Conservation (phyloP, 306 rosid genomes). For the Myrica gale region DNA sequence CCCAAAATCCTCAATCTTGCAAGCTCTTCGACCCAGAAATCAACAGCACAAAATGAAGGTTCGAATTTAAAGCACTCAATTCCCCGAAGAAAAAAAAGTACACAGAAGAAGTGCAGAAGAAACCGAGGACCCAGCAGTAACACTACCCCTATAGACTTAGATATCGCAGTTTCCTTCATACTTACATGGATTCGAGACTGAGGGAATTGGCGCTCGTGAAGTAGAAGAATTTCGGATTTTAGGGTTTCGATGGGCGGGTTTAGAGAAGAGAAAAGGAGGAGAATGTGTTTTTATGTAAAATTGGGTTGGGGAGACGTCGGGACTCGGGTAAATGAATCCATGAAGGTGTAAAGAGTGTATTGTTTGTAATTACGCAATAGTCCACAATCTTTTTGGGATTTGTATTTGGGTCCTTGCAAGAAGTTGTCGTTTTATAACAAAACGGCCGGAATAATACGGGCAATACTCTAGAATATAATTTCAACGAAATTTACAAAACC, state of each 20-base stretch:
- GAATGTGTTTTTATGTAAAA: slow-evolving; percentile 9
- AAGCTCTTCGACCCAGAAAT: neutral
- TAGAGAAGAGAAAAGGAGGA: neutral
- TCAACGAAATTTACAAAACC: too few relatives aligned
- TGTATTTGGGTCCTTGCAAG: neutral
- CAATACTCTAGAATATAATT: too few relatives aligned
- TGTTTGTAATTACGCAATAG: neutral
- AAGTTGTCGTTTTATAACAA: too few relatives aligned
- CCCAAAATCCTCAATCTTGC: neutral
- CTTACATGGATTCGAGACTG: slow-evolving; percentile 34
- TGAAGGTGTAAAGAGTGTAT: too few relatives aligned
- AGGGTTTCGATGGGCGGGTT: slow-evolving; percentile 44
- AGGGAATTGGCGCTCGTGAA: neutral
- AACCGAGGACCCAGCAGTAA: neutral
- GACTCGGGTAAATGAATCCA: too few relatives aligned
- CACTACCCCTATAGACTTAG: neutral
- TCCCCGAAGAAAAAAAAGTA: neutral
- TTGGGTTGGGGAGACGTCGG: slow-evolving; percentile 9
- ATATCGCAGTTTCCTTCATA: neutral
- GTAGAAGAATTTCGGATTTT: slow-evolving; percentile 11
- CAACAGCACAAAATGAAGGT: neutral
- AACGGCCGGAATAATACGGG: too few relatives aligned
- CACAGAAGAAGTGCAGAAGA: neutral
- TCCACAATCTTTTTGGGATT: neutral
- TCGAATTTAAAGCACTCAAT: neutral